Evolutionary conservation across 2,329 filamentous ascomycete species (phyloP), one percentile per base, ranked within the genome.

Genomic region (Fusarium sp.): DNA sequence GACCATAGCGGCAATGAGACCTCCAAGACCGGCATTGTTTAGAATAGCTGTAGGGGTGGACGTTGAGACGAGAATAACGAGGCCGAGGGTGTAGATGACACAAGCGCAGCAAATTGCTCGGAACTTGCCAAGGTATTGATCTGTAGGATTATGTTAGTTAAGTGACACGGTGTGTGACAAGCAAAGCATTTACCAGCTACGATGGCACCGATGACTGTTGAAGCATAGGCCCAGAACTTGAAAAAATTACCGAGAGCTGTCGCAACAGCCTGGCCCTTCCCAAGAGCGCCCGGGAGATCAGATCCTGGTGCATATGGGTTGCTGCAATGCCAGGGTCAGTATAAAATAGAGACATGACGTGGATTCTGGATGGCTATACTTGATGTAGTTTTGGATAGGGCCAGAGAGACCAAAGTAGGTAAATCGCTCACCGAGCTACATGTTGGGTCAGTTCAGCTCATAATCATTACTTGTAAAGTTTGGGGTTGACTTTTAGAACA

Each of bases 401-500:
- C 55, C 55, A 10, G 55, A 58, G 5, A 58, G 55, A 15, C 55
- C 49, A 40, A 58, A 58, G 32, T 58, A 58, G 19, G 55, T 58
- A 46, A 58, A 58, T 55, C 55, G 40, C 49, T 58, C 55, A 45
- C 55, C 55, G 2, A 58, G 55, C 55, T 58, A 6, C 13, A 39
- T 1, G 0, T 10, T 14, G 3, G 32, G 39, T 39, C 6, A 22
- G 1, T 19, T 3, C 7, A 28, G 2, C 10, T 26, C 8, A 26
- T 3, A 26, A 3, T 26, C 26, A 9, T 26, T 9, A 26, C 26
- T 26, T 26, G 2, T 10, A 10, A 13, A 7, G 6, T 1, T 4
- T 3, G 1, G 2, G 13, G 7, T 6, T 17, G 14, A 17, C 6
- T n/a, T 8, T n/a, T 33, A 13, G 13, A 6, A 17, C 28, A 22